Evolutionary conservation across 2,329 filamentous ascomycete species (phyloP).

Genomic region (Allantophomopsis cytisporea): DNA sequence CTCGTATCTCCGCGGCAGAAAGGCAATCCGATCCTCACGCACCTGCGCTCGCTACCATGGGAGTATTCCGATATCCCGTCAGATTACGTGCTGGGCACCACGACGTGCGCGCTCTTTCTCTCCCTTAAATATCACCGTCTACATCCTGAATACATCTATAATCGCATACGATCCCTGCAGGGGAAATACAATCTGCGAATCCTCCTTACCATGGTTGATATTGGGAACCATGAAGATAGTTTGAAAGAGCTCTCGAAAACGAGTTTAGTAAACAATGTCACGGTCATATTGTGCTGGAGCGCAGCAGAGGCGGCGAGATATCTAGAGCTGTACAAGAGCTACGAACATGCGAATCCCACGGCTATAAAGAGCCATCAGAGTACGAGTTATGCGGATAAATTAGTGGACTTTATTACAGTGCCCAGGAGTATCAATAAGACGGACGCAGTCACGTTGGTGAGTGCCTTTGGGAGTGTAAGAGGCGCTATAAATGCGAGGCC

Average conservation of each 20-base stretch:
- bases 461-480: constrained; percentile 79
- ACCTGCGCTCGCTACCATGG: constrained; percentile 75
- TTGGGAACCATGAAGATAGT: constrained; percentile 82
- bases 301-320: constrained; percentile 89
- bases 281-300: constrained; percentile 86
- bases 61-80: constrained; percentile 95
- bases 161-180: constrained; percentile 71
- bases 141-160: constrained; percentile 96
- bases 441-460: constrained; percentile 80
- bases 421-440: constrained; percentile 88
- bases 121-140: constrained; percentile 95
- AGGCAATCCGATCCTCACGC: constrained; percentile 82
- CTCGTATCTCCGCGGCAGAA: constrained; percentile 87
- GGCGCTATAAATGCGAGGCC: constrained; percentile 78
- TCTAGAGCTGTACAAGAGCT: constrained; percentile 87
- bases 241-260: constrained; percentile 88
- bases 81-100: constrained; percentile 78
- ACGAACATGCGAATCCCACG: constrained; percentile 68
- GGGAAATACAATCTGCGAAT: constrained; percentile 81
- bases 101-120: constrained; percentile 84
- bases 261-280: constrained; percentile 83
- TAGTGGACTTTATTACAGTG: constrained; percentile 87
- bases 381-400: constrained; percentile 68
- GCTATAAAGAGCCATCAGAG: constrained; percentile 80
- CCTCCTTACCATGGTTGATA: constrained; percentile 84